phyloP scores from a whole-genome alignment of 345 rosid genomes.

The Trapa bicornis region DNA sequence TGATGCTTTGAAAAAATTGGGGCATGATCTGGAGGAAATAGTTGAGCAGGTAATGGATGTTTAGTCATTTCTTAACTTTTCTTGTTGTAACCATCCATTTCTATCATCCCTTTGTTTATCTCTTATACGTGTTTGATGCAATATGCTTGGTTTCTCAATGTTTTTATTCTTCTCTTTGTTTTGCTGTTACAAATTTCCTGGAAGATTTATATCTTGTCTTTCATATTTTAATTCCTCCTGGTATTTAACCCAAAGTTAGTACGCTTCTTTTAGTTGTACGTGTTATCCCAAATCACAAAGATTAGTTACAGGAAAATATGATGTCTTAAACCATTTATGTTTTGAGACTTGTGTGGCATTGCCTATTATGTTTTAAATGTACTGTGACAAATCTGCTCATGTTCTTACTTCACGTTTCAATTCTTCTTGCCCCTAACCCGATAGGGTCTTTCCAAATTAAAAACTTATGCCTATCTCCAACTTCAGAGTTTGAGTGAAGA shows the following conservation, averaged over 20 bases:
- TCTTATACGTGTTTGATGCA: background rate
- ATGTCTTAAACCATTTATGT: background rate
- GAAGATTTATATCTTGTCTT: background rate
- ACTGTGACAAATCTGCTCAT: background rate
- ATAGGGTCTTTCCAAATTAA: background rate
- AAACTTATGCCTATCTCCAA: background rate
- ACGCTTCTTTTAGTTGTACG: background rate
- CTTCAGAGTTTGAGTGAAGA: background rate
- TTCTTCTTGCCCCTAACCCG: background rate
- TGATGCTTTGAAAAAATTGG: slow-evolving; percentile 61
- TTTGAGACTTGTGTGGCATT: background rate
- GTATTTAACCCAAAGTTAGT: background rate
- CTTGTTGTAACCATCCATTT: background rate
- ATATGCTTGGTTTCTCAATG: background rate
- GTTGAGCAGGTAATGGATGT: slow-evolving; percentile 54
- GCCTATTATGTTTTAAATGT: background rate
- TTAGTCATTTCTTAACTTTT: background rate
- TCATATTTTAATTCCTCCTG: background rate
- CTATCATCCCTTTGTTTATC: background rate
- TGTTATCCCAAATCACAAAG: background rate
- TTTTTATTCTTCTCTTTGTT: background rate
- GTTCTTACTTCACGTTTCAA: background rate
- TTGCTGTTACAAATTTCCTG: background rate
- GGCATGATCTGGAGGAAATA: slow-evolving; percentile 78
- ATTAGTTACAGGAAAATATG: background rate